These are phyloP conservation scores for Cyberlindnera meyerae DNA, from an alignment of 805 yeast genomes.

Conservation along the genomic window DNA sequence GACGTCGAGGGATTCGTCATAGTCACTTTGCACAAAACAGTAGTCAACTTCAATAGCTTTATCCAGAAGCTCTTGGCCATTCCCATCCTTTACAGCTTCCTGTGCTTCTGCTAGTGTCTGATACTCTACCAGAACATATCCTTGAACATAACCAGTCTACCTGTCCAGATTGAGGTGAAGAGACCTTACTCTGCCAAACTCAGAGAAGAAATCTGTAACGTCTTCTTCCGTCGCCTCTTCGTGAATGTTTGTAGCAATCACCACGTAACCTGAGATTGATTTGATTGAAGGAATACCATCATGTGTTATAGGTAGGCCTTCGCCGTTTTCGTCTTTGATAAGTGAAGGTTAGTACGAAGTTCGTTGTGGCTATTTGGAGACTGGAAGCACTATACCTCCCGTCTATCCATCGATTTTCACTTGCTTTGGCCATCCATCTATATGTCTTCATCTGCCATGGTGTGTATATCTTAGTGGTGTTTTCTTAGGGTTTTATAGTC, in stretches of 20 bases:
- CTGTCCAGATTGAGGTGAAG: conserved; percentile 39
- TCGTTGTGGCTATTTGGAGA: too few relatives aligned
- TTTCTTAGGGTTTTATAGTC: too few relatives aligned
- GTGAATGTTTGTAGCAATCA: conserved; percentile 36
- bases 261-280: conserved; percentile 37
- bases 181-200: conserved; percentile 34
- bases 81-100: conserved; percentile 27
- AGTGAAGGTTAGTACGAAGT: too few relatives aligned
- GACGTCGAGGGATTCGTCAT: neutral
- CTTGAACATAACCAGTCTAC: conserved; percentile 34
- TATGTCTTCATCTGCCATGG: conserved; percentile 6
- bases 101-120: conserved; percentile 29
- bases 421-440: conserved; percentile 5
- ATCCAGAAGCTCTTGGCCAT: conserved; percentile 32
- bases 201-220: conserved; percentile 35
- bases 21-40: conserved; percentile 30
- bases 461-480: too few relatives aligned
- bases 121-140: conserved; percentile 39
- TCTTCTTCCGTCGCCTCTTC: conserved; percentile 45
- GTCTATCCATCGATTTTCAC: too few relatives aligned
- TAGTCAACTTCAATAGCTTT: conserved; percentile 30
- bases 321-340: neutral
- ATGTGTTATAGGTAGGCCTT: conserved; percentile 5
- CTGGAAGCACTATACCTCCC: too few relatives aligned
- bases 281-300: conserved; percentile 11